These are phyloP conservation scores for Amauroascus verrucosus DNA, from an alignment of 2,329 filamentous ascomycete genomes.

Conservation along the genomic window DNA sequence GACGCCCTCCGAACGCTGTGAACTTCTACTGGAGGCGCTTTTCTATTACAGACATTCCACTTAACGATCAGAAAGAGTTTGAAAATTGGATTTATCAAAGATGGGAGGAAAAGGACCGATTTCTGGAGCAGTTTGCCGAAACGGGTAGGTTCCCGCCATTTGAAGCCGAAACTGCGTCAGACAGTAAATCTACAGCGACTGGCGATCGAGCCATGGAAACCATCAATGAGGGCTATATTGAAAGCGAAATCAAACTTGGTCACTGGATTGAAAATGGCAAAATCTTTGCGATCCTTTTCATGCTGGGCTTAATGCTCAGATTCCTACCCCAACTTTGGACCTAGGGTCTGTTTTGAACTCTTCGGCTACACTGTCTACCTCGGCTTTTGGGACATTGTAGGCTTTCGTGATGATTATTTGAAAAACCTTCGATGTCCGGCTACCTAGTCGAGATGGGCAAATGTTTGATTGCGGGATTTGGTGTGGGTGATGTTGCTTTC, in stretches of 20 bases:
- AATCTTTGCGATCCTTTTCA: conserved; percentile 26
- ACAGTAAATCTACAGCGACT: conserved; percentile 28
- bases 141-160: conserved; percentile 67
- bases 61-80: conserved; percentile 63
- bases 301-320: conserved; percentile 17
- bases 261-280: conserved; percentile 28
- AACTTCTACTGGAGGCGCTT: conserved; percentile 96
- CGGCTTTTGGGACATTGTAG: not conserved
- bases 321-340: conserved; percentile 2
- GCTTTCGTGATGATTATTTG: not conserved
- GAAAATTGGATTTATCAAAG: conserved; percentile 73
- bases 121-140: conserved; percentile 71
- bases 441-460: not conserved
- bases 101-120: conserved; percentile 85
- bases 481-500: not conserved
- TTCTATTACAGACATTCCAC: conserved; percentile 65
- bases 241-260: conserved; percentile 29
- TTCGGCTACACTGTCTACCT: not conserved
- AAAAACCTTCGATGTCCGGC: not conserved
- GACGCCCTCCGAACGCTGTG: conserved; percentile 82
- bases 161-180: conserved; percentile 45
- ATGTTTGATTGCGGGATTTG: not conserved
- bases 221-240: conserved; percentile 21
- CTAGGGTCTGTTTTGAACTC: not conserved
- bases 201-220: conserved; percentile 23